Base-by-base conservation (phyloP, 306 rosid genomes). In the Aeschynomene evenia region DNA sequence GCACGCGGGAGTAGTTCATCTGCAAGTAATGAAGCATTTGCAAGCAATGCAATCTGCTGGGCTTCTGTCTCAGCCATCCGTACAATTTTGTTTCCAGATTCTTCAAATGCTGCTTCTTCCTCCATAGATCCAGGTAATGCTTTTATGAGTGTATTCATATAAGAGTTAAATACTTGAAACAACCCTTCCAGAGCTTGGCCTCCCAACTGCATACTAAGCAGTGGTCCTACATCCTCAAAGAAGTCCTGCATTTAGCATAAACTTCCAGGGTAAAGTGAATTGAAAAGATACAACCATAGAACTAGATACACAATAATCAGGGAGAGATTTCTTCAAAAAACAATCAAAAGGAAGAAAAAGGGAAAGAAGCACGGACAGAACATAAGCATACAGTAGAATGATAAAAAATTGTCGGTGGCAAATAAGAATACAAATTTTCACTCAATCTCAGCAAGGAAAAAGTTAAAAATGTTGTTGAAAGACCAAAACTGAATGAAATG, bases 161-260 rank as follows among this genome's bases (percentile, higher is more conserved):
- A 95, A 45, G 96, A 87, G 72, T 91, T 82, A 63, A 95, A 95
- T 24, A 89, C 96, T 78, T 95, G 92, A 82, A 89, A 87, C 80
- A 95, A 75, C 57, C 99, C 99, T 77, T 91, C 99, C 78, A 95
- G 65, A 13, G 96, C 92, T 78, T 91, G 95, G 73, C 97, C 96
- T 42, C 99, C 99, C 88, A 95, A 79, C 88, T 89, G 99, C 99
- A 95, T 95, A 70, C 99, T 91, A 29, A 95, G 95, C 74, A 91
- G 82, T 28, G 97, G 99, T 64, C 99, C 99, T 42, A 95, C 99
- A 71, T 95, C 97, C 81, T 95, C 99, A 50, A 95, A 87, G 85
- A 91, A 95, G 71, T 95, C 99, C 99, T 95, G 91, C 29, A 74
- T 55, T n/a, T 73, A 80, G 62, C 70, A 84, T 39, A 60, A 66